phyloP scores from a whole-genome alignment of 2,329 filamentous ascomycete species.

The Xylariaceae sp. region DNA sequence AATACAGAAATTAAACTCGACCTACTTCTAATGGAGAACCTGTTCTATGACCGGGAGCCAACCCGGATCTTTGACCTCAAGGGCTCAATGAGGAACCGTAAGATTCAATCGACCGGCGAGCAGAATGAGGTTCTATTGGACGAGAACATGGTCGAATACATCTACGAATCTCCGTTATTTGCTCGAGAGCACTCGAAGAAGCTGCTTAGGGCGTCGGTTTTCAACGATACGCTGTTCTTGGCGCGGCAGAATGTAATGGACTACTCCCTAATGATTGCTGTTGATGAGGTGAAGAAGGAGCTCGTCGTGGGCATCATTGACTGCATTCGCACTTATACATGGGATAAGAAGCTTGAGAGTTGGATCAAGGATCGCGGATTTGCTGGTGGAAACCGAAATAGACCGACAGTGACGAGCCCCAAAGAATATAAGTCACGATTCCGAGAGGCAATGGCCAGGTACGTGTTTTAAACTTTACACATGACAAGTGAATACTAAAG shows the following conservation, averaged over 20 bases:
- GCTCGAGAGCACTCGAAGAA: constrained; percentile 96
- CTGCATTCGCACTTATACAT: constrained; percentile 97
- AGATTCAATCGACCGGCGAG: constrained; percentile 93
- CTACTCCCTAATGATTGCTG: constrained; percentile 97
- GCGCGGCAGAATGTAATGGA: constrained; percentile 98
- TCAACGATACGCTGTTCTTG: constrained; percentile 96
- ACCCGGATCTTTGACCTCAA: constrained; percentile 95
- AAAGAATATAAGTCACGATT: constrained; percentile 98
- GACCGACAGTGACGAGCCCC: constrained; percentile 94
- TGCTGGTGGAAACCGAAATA: constrained; percentile 74
- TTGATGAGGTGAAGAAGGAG: constrained; percentile 88
- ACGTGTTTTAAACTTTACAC: constrained; percentile 34
- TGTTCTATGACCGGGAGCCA: constrained; percentile 93
- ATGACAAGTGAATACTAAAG: constrained; percentile 21
- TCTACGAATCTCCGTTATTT: constrained; percentile 96
- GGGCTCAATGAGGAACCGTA: constrained; percentile 97
- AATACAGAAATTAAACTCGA: constrained; percentile 95
- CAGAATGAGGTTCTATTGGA: constrained; percentile 95
- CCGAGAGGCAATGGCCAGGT: constrained; percentile 93
- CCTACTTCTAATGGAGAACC: constrained; percentile 93
- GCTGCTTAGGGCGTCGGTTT: constrained; percentile 86
- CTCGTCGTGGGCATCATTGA: constrained; percentile 98
- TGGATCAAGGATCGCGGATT: constrained; percentile 99
- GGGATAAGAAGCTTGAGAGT: constrained; percentile 99
- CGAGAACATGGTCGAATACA: constrained; percentile 99